Evolutionary conservation across 371 early-diverging fungal genomes (phyloP), one percentile per base, ranked within the genome.

Genomic region (Furculomyces boomerangus): DNA sequence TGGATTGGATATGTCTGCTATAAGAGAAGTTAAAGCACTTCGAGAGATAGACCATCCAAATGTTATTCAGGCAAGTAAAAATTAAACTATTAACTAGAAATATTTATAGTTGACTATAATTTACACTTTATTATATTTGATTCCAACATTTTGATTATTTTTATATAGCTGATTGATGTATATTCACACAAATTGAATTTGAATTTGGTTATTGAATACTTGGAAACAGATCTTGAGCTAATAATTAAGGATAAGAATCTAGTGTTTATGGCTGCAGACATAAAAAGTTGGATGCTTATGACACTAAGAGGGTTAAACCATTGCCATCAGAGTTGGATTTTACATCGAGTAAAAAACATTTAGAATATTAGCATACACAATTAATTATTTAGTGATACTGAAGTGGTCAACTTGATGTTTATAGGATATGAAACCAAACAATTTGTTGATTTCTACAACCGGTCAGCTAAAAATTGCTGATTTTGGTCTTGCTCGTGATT

Each of bases 391-490:
- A n/a, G n/a, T n/a, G n/a, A n/a, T n/a, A n/a, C 35, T 35, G 16
- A 10, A 35, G 16, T 35, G 7, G 7, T 35, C 16, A 10, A 10
- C 16, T 35, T 35, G 16, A 10, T 35, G 7, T 3, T 2, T 26
- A 30, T 53, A 81, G 81, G 99, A 99, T 84, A 78, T 99, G 78
- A 99, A 99, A 70, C 99, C 99, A 40, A 97, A 95, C 74, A 99
- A 99, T 71, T 85, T 99, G 72, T 71, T 99, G 53, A 67, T 99
- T n/a, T 83, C 83, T 0, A 69, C 67, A 7, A 80, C 84, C 62
- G 99, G 99, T 2, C 79, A 83, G 55, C 68, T 99, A 30, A 99
- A 99, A 64, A 73, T 99, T 65, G 99, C 98, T 0, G 99, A 99
- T 90, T 99, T 99, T 73, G 99, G 99, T 70, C 71, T 99, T 27